Evolutionary conservation across 2,329 filamentous ascomycete species (phyloP), one percentile per base, ranked within the genome.

Genomic region (Aureobasidium zeae): DNA sequence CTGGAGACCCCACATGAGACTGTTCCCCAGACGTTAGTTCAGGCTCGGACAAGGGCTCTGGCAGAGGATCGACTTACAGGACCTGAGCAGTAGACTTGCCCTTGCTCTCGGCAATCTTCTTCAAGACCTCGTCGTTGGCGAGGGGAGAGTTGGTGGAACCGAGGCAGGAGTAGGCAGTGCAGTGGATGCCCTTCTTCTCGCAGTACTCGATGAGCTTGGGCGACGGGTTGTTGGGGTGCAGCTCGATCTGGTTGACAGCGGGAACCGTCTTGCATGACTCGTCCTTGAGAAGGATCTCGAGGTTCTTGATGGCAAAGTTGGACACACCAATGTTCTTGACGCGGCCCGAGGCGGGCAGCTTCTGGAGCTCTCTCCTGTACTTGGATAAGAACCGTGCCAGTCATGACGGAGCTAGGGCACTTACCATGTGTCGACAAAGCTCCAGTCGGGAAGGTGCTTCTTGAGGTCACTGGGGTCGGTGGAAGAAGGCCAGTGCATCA

Each of bases 221-320:
- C n/a, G 81, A 86, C 2, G 83, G 82, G 70, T 83, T 81, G 69
- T 82, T 82, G 24, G 83, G 83, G 66, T 88, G 83, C 16, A 87
- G 72, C 65, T 88, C 84, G 60, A 86, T 76, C 65, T 91, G 84
- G 73, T 89, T 88, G 52, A 86, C 83, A 13, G 83, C 81, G 11
- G 72, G 73, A 9, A 69, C 64, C 46, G 75, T 78, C 66, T 79
- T 79, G 66, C 38, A 50, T 3, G 46, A 50, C 6, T 76, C 72
- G 53, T 82, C 74, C 53, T 73, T 77, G 49, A 91, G 70, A 47
- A 70, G 72, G 62, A 76, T 83, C 71, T 89, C 82, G 26, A 91
- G 69, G 65, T 91, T 84, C 63, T 70, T 76, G 61, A 88, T 85
- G 51, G 73, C 81, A 62, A 93, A 91, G 73, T 93, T 93, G 63